These are phyloP conservation scores for Combretum micranthum DNA, from an alignment of 345 rosid genomes.

Conservation along the genomic window DNA sequence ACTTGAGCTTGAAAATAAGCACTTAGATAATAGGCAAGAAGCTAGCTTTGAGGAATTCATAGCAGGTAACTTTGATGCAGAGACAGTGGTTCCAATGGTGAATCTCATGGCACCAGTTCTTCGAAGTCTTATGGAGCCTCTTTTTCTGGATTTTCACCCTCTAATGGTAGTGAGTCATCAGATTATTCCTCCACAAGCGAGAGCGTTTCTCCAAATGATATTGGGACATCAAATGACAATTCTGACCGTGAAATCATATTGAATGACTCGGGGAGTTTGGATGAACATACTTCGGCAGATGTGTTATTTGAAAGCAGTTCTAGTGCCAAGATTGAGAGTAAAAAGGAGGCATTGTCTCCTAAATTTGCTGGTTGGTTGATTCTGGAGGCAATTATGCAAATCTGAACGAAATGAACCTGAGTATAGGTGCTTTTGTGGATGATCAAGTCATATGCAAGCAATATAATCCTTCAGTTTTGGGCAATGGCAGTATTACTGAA, in stretches of 20 bases:
- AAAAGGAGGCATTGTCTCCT: conserved; percentile 50
- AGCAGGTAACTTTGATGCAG: conserved; percentile 24
- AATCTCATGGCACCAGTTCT: conserved; percentile 24
- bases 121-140: conserved; percentile 53
- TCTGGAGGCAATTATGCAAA: conserved; percentile 38
- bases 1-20: conserved; percentile 12
- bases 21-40: conserved; percentile 17
- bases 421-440: conserved; percentile 18
- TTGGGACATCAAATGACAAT: conserved; percentile 64
- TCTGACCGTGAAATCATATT: conserved; percentile 58
- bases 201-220: conserved; percentile 48
- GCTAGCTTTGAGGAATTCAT: conserved; percentile 21
- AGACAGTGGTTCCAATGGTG: conserved; percentile 33
- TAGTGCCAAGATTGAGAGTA: conserved; percentile 27
- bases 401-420: conserved; percentile 20
- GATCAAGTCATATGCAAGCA: conserved; percentile 6
- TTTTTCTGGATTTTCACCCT: conserved; percentile 73
- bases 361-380: conserved; percentile 68
- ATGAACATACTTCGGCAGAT: conserved; percentile 27
- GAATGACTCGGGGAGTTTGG: conserved; percentile 49
- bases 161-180: conserved; percentile 49
- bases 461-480: conserved; percentile 21
- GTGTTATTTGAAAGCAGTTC: conserved; percentile 26
- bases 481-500: conserved; percentile 8
- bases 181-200: conserved; percentile 65